Percentiles rank a stretch among this genome's conserved stretches.
phyloP scores from a whole-genome alignment of 2,329 filamentous ascomycete genomes.

The Fusarium pilosicola region DNA sequence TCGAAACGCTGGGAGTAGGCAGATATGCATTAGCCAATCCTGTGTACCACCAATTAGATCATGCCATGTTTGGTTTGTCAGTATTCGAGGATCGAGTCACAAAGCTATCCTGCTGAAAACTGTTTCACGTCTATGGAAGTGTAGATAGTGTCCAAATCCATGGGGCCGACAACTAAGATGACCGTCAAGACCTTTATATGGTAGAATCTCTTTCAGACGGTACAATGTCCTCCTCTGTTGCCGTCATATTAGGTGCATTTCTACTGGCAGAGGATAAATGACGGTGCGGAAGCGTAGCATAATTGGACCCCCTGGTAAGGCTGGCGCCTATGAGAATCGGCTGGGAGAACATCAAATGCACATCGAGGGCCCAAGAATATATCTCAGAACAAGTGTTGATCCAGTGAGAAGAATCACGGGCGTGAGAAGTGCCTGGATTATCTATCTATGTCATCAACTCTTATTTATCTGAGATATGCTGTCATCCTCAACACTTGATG shows the following conservation, averaged over 20 bases:
- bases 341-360: not conserved
- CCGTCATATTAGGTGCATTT: too few relatives aligned
- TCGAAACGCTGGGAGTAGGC: too few relatives aligned
- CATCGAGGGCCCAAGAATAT: fast-evolving
- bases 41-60: not conserved
- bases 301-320: not conserved
- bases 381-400: too few relatives aligned
- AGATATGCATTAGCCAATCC: too few relatives aligned
- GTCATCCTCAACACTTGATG: not conserved
- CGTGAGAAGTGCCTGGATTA: not conserved
- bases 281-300: not conserved
- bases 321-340: fast-evolving
- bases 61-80: not conserved
- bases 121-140: not conserved
- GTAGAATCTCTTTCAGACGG: not conserved
- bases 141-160: not conserved
- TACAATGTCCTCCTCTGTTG: fast-evolving
- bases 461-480: not conserved
- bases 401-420: not conserved
- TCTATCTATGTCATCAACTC: not conserved
- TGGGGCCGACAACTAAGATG: too few relatives aligned
- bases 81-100: too few relatives aligned
- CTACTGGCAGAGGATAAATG: not conserved
- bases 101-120: not conserved
- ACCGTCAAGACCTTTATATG: not conserved